Conservation (phyloP, 1,139 yeast species). For the Pichia sp. region DNA sequence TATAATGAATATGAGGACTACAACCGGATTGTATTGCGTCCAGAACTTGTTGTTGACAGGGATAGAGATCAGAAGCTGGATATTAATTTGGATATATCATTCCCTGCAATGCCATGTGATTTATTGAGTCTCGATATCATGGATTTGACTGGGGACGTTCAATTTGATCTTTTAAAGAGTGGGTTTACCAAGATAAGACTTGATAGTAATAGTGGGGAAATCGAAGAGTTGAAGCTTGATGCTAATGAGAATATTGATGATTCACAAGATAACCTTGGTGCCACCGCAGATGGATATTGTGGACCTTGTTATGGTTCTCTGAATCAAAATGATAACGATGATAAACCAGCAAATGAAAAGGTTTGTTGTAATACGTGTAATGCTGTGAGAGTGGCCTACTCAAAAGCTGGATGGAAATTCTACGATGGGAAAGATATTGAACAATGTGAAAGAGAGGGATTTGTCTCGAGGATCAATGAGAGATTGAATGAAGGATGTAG, state of each 20-base stretch:
- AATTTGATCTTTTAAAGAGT: conserved; percentile 59
- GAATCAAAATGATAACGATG: conserved; percentile 51
- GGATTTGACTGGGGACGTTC: conserved; percentile 83
- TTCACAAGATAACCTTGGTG: conserved; percentile 16
- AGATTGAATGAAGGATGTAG: conserved; percentile 82
- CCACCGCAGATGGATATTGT: conserved; percentile 39
- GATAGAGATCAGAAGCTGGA: conserved; percentile 72
- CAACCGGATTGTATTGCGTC: conserved; percentile 57
- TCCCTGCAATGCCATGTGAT: conserved; percentile 83
- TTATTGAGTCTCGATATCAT: conserved; percentile 53
- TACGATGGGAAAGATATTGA: conserved; percentile 78
- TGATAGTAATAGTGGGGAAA: conserved; percentile 19
- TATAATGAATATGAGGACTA: conserved; percentile 73
- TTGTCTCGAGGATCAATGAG: conserved; percentile 51
- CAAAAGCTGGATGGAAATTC: conserved; percentile 77
- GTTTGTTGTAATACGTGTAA: conserved; percentile 84
- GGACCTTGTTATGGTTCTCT: conserved; percentile 90
- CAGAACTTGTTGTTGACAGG: conserved; percentile 84
- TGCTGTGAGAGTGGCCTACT: conserved; percentile 74
- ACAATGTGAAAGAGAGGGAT: conserved; percentile 89
- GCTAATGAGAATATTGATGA: conserved; percentile 23
- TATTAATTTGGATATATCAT: conserved; percentile 72
- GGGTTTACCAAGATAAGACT: conserved; percentile 71
- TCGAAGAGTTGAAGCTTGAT: conserved; percentile 30
- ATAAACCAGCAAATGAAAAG: conserved; percentile 29